These are phyloP conservation scores for Candida patagonica DNA, from an alignment of 805 yeast species.

Conservation along the genomic window DNA sequence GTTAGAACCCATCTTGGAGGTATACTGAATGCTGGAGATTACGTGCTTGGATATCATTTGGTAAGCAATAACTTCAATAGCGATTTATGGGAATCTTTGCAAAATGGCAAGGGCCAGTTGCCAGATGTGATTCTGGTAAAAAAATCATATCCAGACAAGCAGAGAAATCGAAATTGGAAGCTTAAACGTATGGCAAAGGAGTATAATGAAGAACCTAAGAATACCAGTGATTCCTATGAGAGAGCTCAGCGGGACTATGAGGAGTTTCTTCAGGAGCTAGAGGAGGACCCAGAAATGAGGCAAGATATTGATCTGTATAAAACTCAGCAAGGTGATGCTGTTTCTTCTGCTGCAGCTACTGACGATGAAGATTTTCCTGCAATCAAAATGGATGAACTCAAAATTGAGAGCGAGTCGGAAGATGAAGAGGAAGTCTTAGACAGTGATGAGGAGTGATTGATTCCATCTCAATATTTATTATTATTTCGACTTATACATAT, in stretches of 20 bases:
- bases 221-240: conserved; percentile 80
- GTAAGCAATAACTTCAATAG: conserved; percentile 83
- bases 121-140: conserved; percentile 77
- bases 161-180: conserved; percentile 14
- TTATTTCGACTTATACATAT: too few relatives aligned
- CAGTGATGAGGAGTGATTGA: conserved; percentile 2
- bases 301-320: conserved; percentile 64
- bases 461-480: too few relatives aligned
- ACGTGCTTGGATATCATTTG: conserved; percentile 83
- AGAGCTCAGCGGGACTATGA: conserved; percentile 36
- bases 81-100: conserved; percentile 67
- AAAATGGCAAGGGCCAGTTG: conserved; percentile 45
- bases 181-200: conserved; percentile 97
- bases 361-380: conserved; percentile 13
- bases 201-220: conserved; percentile 68
- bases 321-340: conserved; percentile 21
- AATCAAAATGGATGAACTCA: conserved; percentile 10
- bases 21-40: conserved; percentile 92
- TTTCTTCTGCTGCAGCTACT: conserved; percentile 14
- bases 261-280: conserved; percentile 19
- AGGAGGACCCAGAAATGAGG: conserved; percentile 33
- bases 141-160: conserved; percentile 16
- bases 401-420: conserved; percentile 6
- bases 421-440: conserved; percentile 6
- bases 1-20: conserved; percentile 91